Base-by-base conservation (phyloP, 345 rosid species). In the Salix suchowensis region DNA sequence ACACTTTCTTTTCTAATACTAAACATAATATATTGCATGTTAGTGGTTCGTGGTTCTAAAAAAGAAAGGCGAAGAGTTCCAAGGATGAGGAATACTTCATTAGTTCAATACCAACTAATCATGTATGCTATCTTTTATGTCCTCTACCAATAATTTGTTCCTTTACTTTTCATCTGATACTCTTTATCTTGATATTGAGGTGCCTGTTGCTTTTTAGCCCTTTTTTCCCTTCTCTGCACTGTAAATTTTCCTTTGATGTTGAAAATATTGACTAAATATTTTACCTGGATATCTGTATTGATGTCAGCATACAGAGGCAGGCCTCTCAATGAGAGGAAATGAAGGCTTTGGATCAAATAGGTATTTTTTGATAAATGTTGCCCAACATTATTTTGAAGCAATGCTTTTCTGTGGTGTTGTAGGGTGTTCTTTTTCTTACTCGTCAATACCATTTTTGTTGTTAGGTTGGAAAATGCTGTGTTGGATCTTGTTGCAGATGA, bases 401-500 rank as follows among this genome's bases (percentile, higher is more conserved):
- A 10, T 68, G 65, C 3, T 70, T 55, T 39, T 50, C 28, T 3
- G 40, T 54, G 68, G 65, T 67, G 65, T 67, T 24, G 7, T 39
- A 6, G 21, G 10, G 32, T 34, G 12, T 3, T n/a, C 7, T 50
- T 40, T 65, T 75, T 19, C 44, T 52, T 34, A 44, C n/a, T 72
- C 26, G 26, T 58, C 40, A 71, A 55, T 66, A 40, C 62, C 52
- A 70, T 58, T 80, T 55, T 16, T 44, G 5, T 36, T 74, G 68
- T 32, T 80, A 95, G 99, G 87, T 82, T 96, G 89, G 97, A 93
- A 42, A 72, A 86, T 83, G 97, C 98, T 75, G 97, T 96, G 48
- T 80, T 93, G 37, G 98, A 96, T 91, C 92, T 96, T 64, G 97
- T 96, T 77, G 99, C 97, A 70, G 99, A 93, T 82, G 95, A 96